Conservation (phyloP, 305 asterid genomes). For the Euphrasia arctica region DNA sequence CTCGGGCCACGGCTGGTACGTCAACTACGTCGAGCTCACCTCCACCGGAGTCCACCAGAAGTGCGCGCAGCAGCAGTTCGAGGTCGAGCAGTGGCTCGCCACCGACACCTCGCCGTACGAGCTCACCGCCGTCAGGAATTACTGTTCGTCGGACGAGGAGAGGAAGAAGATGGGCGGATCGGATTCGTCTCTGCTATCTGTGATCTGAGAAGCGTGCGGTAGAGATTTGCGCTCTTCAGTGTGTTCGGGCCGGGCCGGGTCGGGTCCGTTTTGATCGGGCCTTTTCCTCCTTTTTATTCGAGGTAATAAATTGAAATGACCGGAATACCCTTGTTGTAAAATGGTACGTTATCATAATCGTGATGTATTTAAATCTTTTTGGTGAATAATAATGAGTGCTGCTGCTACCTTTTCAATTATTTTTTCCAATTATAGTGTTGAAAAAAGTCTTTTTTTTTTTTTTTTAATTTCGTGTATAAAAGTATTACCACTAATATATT, state of each 20-base stretch:
- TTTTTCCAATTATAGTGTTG: too few species aligned
- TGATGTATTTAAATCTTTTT: too few species aligned
- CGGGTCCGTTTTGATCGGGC: constrained; percentile 9
- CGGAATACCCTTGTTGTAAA: constrained; percentile 10
- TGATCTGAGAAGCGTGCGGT: constrained; percentile 19
- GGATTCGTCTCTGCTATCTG: constrained; percentile 23
- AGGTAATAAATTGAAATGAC: constrained; percentile 20
- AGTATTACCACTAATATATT: too few species aligned
- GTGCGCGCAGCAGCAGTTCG: constrained; percentile 47
- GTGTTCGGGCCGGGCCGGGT: constrained; percentile 11
- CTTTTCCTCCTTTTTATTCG: neutral
- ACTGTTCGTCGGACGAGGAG: constrained; percentile 29
- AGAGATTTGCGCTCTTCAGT: neutral
- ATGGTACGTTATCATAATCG: neutral
- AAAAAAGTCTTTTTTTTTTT: too few species aligned
- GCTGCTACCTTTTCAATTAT: too few species aligned
- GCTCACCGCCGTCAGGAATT: constrained; percentile 49
- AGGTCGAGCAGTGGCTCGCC: constrained; percentile 83
- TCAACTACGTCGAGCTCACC: constrained; percentile 68
- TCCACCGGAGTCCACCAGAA: constrained; percentile 48
- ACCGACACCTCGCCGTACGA: constrained; percentile 55
- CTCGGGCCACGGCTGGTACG: constrained; percentile 67
- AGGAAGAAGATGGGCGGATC: constrained; percentile 14
- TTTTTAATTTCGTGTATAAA: too few species aligned
- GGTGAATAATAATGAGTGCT: too few species aligned